These are phyloP conservation scores for Thelephora aurantiotincta DNA, from an alignment of 768 basidiomycete genomes.

Conservation along the genomic window DNA sequence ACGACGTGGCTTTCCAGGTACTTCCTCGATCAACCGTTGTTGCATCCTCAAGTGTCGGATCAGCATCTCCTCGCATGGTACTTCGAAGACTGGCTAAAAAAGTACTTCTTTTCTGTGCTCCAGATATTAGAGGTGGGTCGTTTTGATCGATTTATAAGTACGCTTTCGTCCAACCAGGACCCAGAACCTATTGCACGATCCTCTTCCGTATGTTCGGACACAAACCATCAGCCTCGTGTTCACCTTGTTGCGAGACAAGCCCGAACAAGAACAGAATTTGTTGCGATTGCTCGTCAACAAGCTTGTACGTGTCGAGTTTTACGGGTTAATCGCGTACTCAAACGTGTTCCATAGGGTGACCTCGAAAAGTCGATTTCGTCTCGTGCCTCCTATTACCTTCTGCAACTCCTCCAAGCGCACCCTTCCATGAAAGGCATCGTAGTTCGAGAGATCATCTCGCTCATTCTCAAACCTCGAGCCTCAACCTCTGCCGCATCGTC, in stretches of 20 bases:
- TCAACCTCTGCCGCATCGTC: conserved; percentile 22
- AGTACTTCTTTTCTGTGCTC: conserved; percentile 85
- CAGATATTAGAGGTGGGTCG: conserved; percentile 72
- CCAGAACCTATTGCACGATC: conserved; percentile 71
- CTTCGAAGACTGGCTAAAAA: conserved; percentile 97
- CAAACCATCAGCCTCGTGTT: conserved; percentile 70
- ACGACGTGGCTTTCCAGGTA: conserved; percentile 36
- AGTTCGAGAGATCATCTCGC: conserved; percentile 70
- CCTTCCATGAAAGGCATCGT: conserved; percentile 88
- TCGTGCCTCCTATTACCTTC: conserved; percentile 77
- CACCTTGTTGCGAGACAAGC: conserved; percentile 74
- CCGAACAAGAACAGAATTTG: conserved; percentile 96
- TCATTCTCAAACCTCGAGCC: conserved; percentile 54
- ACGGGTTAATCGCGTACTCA: not conserved
- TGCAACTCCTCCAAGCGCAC: conserved; percentile 81
- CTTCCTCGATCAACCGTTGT: conserved; percentile 77
- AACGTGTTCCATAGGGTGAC: conserved; percentile 49
- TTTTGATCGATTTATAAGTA: not conserved
- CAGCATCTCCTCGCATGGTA: conserved; percentile 69
- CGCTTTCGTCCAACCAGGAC: not conserved
- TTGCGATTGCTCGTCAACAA: conserved; percentile 89
- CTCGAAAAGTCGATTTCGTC: conserved; percentile 79
- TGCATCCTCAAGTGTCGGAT: conserved; percentile 50
- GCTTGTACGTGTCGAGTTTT: conserved; percentile 36
- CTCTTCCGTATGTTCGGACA: conserved; percentile 76